Conservation (phyloP, 2,329 filamentous ascomycete species). For the Nigrospora osmanthi region DNA sequence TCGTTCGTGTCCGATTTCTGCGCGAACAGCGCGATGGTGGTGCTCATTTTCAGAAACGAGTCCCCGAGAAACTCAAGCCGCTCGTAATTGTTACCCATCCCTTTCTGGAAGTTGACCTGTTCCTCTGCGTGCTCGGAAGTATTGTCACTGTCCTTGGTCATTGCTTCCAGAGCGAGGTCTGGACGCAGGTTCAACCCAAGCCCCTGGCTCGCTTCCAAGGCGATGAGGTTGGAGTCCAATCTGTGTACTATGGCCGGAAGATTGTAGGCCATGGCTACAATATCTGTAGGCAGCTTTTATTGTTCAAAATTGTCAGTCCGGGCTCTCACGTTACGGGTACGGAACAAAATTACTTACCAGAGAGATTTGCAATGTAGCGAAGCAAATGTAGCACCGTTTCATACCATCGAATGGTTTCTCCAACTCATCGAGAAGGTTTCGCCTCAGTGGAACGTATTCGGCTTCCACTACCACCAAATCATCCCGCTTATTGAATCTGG, state of each 20-base stretch:
- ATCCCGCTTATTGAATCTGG: conserved; percentile 44
- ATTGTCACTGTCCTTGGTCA: conserved; percentile 90
- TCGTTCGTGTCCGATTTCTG: conserved; percentile 72
- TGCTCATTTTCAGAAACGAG: conserved; percentile 91
- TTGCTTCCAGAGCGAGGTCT: conserved; percentile 71
- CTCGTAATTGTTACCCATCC: conserved; percentile 94
- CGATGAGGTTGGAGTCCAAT: conserved; percentile 74
- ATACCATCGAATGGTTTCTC: conserved; percentile 41
- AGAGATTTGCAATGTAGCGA: conserved; percentile 72
- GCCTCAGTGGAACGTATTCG: conserved; percentile 65
- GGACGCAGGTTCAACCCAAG: conserved; percentile 59
- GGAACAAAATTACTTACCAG: conserved; percentile 42
- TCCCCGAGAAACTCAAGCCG: conserved; percentile 90
- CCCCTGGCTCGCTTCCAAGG: conserved; percentile 62
- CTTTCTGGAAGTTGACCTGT: conserved; percentile 66
- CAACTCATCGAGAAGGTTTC: conserved; percentile 72
- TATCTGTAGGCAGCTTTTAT: conserved; percentile 57
- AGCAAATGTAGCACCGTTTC: conserved; percentile 58
- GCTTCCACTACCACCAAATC: conserved; percentile 78
- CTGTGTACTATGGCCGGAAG: conserved; percentile 82
- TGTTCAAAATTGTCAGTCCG: not conserved
- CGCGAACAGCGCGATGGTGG: conserved; percentile 78
- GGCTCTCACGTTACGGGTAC: not conserved
- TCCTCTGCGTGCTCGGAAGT: conserved; percentile 62
- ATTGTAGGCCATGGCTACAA: conserved; percentile 66